Evolutionary conservation across 108 stramenopile species (phyloP).

Genomic region (Fragilariopsis cylindrus): DNA sequence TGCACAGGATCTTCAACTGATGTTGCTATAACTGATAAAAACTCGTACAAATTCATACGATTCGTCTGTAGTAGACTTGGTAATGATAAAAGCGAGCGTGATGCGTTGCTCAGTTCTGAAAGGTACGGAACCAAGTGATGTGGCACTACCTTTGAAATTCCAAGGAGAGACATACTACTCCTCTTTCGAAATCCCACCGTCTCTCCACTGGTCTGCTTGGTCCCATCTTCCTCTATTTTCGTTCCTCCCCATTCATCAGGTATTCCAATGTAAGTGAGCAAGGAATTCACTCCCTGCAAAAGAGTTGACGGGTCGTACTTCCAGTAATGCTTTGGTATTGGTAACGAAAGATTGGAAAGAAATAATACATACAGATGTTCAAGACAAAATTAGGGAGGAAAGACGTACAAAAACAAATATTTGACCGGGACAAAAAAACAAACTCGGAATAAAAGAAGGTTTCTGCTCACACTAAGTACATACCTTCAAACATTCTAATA

Average conservation of each 20-base stretch:
- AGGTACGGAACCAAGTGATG: conserved; percentile 83
- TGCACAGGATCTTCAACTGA: conserved; percentile 78
- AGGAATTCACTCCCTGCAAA: conserved; percentile 67
- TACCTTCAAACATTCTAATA: conserved; percentile 58
- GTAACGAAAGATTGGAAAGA: too few relatives aligned
- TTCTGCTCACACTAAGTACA: too few relatives aligned
- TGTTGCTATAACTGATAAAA: conserved; percentile 82
- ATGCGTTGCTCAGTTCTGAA: conserved; percentile 73
- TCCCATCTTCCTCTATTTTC: conserved; percentile 34
- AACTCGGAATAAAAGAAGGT: too few relatives aligned
- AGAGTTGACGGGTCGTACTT: conserved; percentile 80
- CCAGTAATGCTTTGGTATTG: conserved; percentile 59
- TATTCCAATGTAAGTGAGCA: conserved; percentile 65
- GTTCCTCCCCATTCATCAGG: conserved; percentile 52
- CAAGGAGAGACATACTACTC: conserved; percentile 74
- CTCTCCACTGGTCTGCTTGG: conserved; percentile 53
- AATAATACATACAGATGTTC: too few relatives aligned
- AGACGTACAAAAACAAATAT: too few relatives aligned
- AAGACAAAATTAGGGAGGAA: too few relatives aligned
- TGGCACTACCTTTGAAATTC: conserved; percentile 75
- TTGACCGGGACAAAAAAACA: too few relatives aligned
- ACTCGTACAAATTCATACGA: conserved; percentile 88
- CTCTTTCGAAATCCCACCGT: conserved; percentile 76
- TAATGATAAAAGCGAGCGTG: conserved; percentile 59
- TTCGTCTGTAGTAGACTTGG: conserved; percentile 65